Evolutionary conservation across 345 rosid genomes (phyloP), one percentile per base, ranked within the genome.

Genomic region (Ceriops zippeliana): DNA sequence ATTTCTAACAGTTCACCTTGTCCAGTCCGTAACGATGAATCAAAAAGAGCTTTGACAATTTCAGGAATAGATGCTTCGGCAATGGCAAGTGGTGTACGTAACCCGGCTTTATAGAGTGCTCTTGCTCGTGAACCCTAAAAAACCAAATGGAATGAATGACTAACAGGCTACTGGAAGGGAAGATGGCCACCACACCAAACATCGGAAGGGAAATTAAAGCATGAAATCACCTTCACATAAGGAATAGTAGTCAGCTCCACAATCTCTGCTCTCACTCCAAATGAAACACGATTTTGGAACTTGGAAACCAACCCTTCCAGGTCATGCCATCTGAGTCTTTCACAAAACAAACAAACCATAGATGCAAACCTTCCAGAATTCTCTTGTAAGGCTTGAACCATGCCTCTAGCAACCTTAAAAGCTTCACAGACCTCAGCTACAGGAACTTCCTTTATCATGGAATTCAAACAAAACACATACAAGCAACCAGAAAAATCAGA

Each of bases 251-350:
- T 91, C 73, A 93, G 97, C 79, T 91, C 99, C 75, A 86, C 99
- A 71, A 93, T 87, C 78, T 93, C 99, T 73, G 99, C 99, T 73
- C 97, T 85, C 76, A 93, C 98, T 73, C 98, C 98, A 83, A 91
- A 93, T 28, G 96, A 93, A 73, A 93, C 96, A 70, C 97, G 97
- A 79, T 89, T 91, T 79, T 93, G 99, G 72, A 93, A 86, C 84
- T 89, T 93, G 71, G 88, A 84, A 71, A 91, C 90, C 82, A 93
- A 73, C 70, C 91, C 97, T 76, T 91, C 98, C 61, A 93, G 80
- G 79, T 89, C 99, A 84, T 88, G 93, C 97, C 99, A 93, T 62
- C 97, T 97, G 70, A 93, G 90, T 80, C 96, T 88, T 85, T 91
- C 96, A 71, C 96, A 93, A 76, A 93, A 93, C 71, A 93, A 82